Base-by-base conservation (phyloP, 2,329 filamentous ascomycete species). In the Hypoxylon sp. region DNA sequence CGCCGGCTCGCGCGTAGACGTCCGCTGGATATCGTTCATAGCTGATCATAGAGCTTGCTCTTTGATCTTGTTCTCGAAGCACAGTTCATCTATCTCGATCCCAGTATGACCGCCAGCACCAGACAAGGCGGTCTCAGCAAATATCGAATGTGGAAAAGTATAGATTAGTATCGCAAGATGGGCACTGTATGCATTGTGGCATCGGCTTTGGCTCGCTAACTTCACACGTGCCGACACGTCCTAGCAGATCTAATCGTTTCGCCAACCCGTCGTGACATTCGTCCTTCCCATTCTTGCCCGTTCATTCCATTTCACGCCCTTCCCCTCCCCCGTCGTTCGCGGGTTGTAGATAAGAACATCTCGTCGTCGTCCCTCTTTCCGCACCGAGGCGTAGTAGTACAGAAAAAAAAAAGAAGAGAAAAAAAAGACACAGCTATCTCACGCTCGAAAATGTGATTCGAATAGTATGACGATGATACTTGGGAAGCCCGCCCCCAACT, bases 381-480 rank as follows among this genome's bases (percentile, higher is more conserved):
- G 52, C 54, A 31, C 54, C n/a, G 42, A 58, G 35, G 15, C 31
- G 13, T 37, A 15, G 51, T 63, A 63, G 35, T 61, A 63, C 60
- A 63, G 11, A 10, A 13, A 48, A 26, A 18, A 53, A 26, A 43
- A 48, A n/a, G n/a, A n/a, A n/a, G n/a, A n/a, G n/a, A n/a, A n/a
- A n/a, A n/a, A n/a, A n/a, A n/a, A n/a, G n/a, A n/a, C n/a, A n/a
- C n/a, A n/a, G n/a, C n/a, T 18, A 20, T 40, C 26, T 41, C 15
- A 2, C 35, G 21, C 18, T 24, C 37, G 20, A 24, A 24, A n/a
- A 41, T 11, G 18, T 18, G 18, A 35, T 35, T 29, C 13, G 35
- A 4, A 55, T 6, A 31, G 31, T 13, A 46, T 38, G n/a, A 15
- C 13, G 41, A 51, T 37, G 43, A 54, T 50, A 38, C 42, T 37